phyloP scores from a whole-genome alignment of 2,329 filamentous ascomycete genomes.

The Epichloe sp. region DNA sequence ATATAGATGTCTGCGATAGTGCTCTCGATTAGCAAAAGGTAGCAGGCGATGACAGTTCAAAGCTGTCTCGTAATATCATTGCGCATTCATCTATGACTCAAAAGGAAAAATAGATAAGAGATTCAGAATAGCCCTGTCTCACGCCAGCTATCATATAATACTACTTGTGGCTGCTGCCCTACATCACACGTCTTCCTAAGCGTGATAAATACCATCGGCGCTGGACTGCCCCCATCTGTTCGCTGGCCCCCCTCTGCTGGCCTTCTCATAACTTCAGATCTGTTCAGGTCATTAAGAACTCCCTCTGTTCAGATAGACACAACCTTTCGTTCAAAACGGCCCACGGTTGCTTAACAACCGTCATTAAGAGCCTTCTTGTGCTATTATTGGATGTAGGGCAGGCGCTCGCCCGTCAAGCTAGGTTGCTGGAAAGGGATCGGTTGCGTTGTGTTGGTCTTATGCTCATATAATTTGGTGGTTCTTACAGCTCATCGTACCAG shows the following conservation, averaged over 20 bases:
- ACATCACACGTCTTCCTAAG: not conserved
- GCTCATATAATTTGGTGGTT: not conserved
- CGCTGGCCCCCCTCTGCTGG: too few species aligned
- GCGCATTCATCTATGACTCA: constrained; percentile 23
- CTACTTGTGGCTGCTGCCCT: not conserved
- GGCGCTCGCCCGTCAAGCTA: not conserved
- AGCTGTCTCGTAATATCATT: constrained; percentile 14
- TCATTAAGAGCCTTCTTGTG: not conserved
- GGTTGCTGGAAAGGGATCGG: not conserved
- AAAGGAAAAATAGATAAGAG: constrained; percentile 23
- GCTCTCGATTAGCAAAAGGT: not conserved
- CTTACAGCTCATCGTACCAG: not conserved
- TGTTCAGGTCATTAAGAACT: not conserved
- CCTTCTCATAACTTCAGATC: not conserved
- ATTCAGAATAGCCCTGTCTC: constrained; percentile 15
- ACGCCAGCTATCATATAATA: constrained; percentile 3
- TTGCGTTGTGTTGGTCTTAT: not conserved
- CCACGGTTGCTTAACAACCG: too few species aligned
- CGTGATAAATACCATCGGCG: not conserved
- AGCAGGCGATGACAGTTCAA: not conserved
- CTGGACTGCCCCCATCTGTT: not conserved
- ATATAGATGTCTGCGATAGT: not conserved
- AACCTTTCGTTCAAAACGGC: not conserved
- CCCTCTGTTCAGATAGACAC: not conserved
- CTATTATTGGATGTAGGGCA: not conserved